phyloP scores from a whole-genome alignment of 768 basidiomycete genomes.

The Tylopilus felleus region DNA sequence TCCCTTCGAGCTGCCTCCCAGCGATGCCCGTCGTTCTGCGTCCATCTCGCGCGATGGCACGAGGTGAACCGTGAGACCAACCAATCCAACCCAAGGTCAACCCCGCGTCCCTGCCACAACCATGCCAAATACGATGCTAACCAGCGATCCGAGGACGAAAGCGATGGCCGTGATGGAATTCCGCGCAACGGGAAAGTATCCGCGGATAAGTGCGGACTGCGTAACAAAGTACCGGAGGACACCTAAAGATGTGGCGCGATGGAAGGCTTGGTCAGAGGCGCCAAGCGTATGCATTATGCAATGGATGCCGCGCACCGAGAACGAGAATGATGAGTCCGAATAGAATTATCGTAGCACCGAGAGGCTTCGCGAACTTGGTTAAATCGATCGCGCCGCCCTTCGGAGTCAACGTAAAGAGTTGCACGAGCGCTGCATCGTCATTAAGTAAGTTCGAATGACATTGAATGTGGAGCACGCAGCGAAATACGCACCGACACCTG shows the following conservation, averaged over 20 bases:
- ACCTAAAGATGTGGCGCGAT: conserved; percentile 31
- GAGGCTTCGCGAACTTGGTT: conserved; percentile 42
- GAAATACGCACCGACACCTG: conserved; percentile 52
- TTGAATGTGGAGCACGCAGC: too few species aligned
- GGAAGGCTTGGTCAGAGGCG: not conserved
- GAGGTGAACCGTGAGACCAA: not conserved
- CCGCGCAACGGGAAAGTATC: conserved; percentile 55
- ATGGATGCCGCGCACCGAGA: conserved; percentile 37
- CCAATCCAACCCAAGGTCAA: not conserved
- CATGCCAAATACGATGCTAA: conserved; percentile 42
- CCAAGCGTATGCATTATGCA: not conserved
- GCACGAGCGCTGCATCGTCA: conserved; percentile 44
- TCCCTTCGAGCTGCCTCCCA: not conserved
- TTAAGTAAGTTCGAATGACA: not conserved
- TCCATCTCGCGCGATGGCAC: not conserved
- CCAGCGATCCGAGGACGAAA: conserved; percentile 37
- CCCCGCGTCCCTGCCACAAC: conserved; percentile 31
- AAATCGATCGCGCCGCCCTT: conserved; percentile 7
- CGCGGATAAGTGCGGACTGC: conserved; percentile 47
- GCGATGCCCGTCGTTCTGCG: not conserved
- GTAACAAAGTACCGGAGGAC: conserved; percentile 50
- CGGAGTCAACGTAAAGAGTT: conserved; percentile 43
- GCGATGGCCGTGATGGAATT: conserved; percentile 41
- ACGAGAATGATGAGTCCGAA: conserved; percentile 46
- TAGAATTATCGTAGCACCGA: conserved; percentile 49